Percentiles rank a stretch among this genome's conserved stretches.
These are phyloP conservation scores for Malassezia pachydermatis DNA, from an alignment of 1,284 basidiomycete genomes.

Conservation along the genomic window DNA sequence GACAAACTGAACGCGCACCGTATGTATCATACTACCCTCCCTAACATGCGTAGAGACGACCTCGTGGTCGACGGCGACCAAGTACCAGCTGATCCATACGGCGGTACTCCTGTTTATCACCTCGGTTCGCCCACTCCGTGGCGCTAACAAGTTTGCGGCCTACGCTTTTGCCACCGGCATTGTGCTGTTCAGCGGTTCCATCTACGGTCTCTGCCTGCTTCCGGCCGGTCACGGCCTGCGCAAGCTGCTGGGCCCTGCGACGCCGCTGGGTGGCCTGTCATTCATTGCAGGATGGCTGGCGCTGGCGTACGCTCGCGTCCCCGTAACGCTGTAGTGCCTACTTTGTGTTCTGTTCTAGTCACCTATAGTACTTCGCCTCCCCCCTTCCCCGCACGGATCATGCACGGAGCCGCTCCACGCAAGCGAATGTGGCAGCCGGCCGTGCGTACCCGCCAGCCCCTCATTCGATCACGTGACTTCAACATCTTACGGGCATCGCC, in stretches of 20 bases:
- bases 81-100: constrained; percentile 43
- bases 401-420: too few species aligned
- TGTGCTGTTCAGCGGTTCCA: constrained; percentile 40
- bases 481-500: constrained; percentile 1
- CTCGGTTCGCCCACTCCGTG: constrained; percentile 19
- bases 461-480: constrained; percentile 6
- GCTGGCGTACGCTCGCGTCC: constrained; percentile 25
- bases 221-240: constrained; percentile 29
- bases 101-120: constrained; percentile 34
- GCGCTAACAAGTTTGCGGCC: constrained; percentile 24
- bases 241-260: constrained; percentile 35
- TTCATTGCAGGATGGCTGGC: constrained; percentile 42
- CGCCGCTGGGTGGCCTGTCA: constrained; percentile 38
- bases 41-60: constrained; percentile 20
- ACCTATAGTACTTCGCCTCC: too few species aligned
- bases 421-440: too few species aligned
- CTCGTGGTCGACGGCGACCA: constrained; percentile 40
- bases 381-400: too few species aligned
- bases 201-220: constrained; percentile 41
- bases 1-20: constrained; percentile 32
- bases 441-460: not conserved
- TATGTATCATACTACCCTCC: constrained; percentile 11
- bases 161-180: constrained; percentile 39
- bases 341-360: too few species aligned
- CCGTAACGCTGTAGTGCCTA: constrained; percentile 16